Base-by-base conservation (phyloP, 2,329 filamentous ascomycete genomes). In the Calonectria honghensis region DNA sequence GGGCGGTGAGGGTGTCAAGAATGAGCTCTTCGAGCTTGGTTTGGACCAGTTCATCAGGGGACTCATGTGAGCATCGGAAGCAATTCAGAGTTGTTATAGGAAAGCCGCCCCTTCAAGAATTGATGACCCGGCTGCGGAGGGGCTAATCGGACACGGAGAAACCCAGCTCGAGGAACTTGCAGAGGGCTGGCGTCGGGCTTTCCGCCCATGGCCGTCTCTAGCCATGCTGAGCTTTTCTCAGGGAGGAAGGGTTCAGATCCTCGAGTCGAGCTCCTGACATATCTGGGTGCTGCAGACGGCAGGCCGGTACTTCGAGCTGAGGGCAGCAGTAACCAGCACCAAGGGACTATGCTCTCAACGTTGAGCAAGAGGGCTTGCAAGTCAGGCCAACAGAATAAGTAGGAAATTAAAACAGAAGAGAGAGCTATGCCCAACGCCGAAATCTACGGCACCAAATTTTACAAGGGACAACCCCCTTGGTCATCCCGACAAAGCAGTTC, bases 31-130 rank as follows among this genome's bases (percentile, higher is more conserved):
- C 79, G 93, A 94, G 84, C 85, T 94, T 76, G 93, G 92, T 0
- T 84, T 97, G 72, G 94, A 97, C 79, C 93, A 95, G 77, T 97
- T 97, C 81, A 91, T 97, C 67, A 90, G 93, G 76, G 90, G 92
- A 0, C 85, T 93, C 75, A 89, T 92, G 86, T 92, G 86, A 90
- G 63, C 39, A 31, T 2, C 20, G 29, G 18, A 6, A 35, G 29
- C 41, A 45, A 59, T 32, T 13, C 13, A 45, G 13, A 69, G 66
- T 54, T 50, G 73, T 52, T 50, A 50, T 52, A 72, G 54, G 66
- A 78, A 77, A 75, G 27, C 61, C 52, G 50, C 39, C 18, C 37
- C 67, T 50, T 48, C n/a, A 2, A 18, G 45, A 27, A 52, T 51
- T n/a, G 18, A 29, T n/a, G 29, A 24, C 52, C 65, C 51, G 27